Evolutionary conservation across 2,329 filamentous ascomycete species (phyloP), one percentile per base, ranked within the genome.

Genomic region (Colletotrichum costaricense): DNA sequence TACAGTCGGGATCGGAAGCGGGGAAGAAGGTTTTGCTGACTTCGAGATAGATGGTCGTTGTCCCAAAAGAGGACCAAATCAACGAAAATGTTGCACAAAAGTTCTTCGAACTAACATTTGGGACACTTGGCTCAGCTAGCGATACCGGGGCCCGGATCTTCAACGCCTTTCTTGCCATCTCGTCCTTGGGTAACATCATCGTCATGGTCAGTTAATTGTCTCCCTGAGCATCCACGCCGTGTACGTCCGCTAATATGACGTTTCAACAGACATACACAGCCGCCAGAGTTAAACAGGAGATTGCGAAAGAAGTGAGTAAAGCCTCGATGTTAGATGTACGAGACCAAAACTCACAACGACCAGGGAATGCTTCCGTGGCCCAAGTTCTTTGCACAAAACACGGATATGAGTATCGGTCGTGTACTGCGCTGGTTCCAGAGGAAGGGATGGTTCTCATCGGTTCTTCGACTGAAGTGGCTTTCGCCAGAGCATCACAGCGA

Each of bases 231-330:
- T 14, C 9, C 22, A 33, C 11, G 33, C 24, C n/a, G 12, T 4
- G 5, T 33, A 3, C n/a, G 7, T 11, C 3, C 24, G 19, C 19
- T 3, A 1, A 49, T 19, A 22, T 73, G 4, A 73, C 22, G n/a
- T 16, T 4, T 12, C 2, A 24, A 7, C 38, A 75, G 74, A 91
- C 88, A 0, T 91, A 88, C 75, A 88, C 87, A 0, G 85, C 87
- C 8, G 84, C 88, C 3, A 82, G 88, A 73, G 86, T 91, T 22
- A 90, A 91, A 77, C 89, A 91, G 76, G 89, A 91, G 76, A 89
- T 91, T 56, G 89, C 89, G 8, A 90, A 91, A 76, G 87, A 90
- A 55, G 70, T 73, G 33, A 33, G 54, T 42, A 9, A 19, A 58
- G 14, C 11, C 12, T 22, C 22, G 14, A 9, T 11, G 38, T 35